Conservation (phyloP, 257 asterid species). For the Nemophila menziesii region DNA sequence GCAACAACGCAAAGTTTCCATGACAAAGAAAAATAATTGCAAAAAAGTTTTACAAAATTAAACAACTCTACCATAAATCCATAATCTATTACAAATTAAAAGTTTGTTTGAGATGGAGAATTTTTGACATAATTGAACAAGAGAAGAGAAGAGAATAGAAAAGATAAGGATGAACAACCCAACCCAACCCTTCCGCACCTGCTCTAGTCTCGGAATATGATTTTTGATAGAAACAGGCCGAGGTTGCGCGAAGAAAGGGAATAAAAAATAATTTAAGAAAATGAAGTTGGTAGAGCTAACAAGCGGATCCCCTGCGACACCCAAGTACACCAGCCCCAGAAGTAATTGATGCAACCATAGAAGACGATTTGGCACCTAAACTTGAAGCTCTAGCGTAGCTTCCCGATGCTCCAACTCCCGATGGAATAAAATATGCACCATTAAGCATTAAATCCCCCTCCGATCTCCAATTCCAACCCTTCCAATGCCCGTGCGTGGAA, state of each 20-base stretch:
- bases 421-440: slow-evolving; percentile 83
- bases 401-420: slow-evolving; percentile 89
- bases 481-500: slow-evolving; percentile 48
- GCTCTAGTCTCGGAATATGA: slow-evolving; percentile 27
- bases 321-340: slow-evolving; percentile 68
- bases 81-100: slow-evolving; percentile 42
- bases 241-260: slow-evolving; percentile 50
- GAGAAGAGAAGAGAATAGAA: slow-evolving; percentile 3
- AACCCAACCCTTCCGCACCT: slow-evolving; percentile 88
- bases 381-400: slow-evolving; percentile 97
- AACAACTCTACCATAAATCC: slow-evolving; percentile 29
- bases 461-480: slow-evolving; percentile 92
- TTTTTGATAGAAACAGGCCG: slow-evolving; percentile 53
- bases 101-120: slow-evolving; percentile 9
- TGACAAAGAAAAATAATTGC: slow-evolving; percentile 39
- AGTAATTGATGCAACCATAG: slow-evolving; percentile 64
- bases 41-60: slow-evolving; percentile 11
- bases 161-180: slow-evolving; percentile 48
- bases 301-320: slow-evolving; percentile 59
- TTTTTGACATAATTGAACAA: too few relatives aligned
- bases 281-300: slow-evolving; percentile 25
- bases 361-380: slow-evolving; percentile 77
- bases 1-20: slow-evolving; percentile 26
- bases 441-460: slow-evolving; percentile 83
- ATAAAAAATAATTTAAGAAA: slow-evolving; percentile 1